These are phyloP conservation scores for Cutaneotrichosporon curvatum DNA, from an alignment of 1,284 basidiomycete species.

Conservation along the genomic window DNA sequence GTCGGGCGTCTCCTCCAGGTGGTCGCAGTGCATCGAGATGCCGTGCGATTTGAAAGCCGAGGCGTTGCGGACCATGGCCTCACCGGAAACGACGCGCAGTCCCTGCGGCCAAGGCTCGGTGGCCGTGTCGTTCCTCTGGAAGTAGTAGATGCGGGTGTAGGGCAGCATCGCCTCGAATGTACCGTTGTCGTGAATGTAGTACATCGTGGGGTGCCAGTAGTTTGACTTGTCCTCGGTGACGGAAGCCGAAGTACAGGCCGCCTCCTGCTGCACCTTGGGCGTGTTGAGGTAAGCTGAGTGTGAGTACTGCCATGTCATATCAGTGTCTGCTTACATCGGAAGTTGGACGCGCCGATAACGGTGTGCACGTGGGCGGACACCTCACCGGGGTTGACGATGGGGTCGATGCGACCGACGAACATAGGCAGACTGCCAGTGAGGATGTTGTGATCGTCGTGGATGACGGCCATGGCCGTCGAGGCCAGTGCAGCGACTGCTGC, in stretches of 20 bases:
- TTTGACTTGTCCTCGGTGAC: conserved; percentile 39
- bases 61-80: conserved; percentile 19
- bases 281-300: conserved; percentile 17
- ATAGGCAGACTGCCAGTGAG: too few species aligned
- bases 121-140: conserved; percentile 18
- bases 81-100: conserved; percentile 39
- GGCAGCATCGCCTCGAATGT: conserved; percentile 23
- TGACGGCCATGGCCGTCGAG: too few species aligned
- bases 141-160: conserved; percentile 39
- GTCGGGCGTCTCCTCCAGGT: not conserved
- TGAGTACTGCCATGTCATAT: too few species aligned
- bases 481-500: too few species aligned
- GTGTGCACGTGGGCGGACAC: conserved; percentile 42
- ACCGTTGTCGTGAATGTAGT: conserved; percentile 15
- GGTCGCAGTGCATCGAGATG: conserved; percentile 3
- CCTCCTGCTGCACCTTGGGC: conserved; percentile 15
- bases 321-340: conserved; percentile 11
- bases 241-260: conserved; percentile 29
- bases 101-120: conserved; percentile 41
- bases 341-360: conserved; percentile 39
- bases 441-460: too few species aligned
- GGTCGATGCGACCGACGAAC: conserved; percentile 31
- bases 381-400: conserved; percentile 39
- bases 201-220: conserved; percentile 28
- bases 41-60: not conserved